Evolutionary conservation across 352 stramenopile species (phyloP), one percentile per base, ranked within the genome.

Genomic region (Pilasporangium apinafurcum): DNA sequence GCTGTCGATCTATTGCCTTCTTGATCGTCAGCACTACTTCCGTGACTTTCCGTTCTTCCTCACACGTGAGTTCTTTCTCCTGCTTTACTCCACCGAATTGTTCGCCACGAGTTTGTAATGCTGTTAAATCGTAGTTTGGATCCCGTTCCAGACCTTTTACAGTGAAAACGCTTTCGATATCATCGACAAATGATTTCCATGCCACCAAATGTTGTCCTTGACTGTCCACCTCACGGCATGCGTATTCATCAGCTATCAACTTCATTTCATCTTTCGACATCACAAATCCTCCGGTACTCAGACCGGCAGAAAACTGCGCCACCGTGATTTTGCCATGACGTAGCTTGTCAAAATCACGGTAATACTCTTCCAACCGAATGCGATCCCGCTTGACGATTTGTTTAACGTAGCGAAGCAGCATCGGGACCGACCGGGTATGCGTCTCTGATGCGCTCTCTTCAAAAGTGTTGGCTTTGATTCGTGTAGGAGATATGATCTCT

Each of bases 341-440:
- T 0, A 92, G 59, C 39, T 86, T 88, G 38, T 92, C 81, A 33
- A 86, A 92, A 38, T 92, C 81, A 4, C 81, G 78, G 37, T 88
- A 92, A 42, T 80, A 90, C 43, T 92, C 78, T 31, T 92, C 78
- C 22, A 92, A 41, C 10, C 78, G 81, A 49, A 92, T 78, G 14
- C 81, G 78, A 45, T 89, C 78, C 14, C 78, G 78, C 52, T 91
- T 91, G 39, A 84, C 67, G 18, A 70, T 70, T 40, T 89, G 75
- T 37, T 91, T 86, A 51, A 89, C 71, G 64, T 91, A 90, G 7
- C 70, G 60, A 42, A 92, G 66, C 0, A 91, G 44, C 76, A 91
- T 89, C 0, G 73, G 62, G 4, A 84, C 56, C 0, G 68, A 71
- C 2, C 81, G 73, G 16, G 48, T 51, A 17, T 80, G 68, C 2